These are phyloP conservation scores for Lasiodiplodia hormozganensis DNA, from an alignment of 2,329 filamentous ascomycete genomes.

Conservation along the genomic window DNA sequence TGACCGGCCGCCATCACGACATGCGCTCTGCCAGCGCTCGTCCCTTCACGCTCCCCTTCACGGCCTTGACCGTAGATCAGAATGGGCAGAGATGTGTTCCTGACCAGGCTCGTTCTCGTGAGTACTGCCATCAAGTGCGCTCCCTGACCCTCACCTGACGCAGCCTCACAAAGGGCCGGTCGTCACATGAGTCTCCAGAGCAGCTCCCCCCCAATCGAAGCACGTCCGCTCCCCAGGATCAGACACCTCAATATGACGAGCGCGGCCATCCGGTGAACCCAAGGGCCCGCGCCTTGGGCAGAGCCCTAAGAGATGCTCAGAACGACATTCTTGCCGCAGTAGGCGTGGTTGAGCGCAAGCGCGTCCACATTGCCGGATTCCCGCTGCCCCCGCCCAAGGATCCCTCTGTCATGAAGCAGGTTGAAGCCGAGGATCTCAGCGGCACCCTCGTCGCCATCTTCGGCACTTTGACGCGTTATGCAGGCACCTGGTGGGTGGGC, in stretches of 20 bases:
- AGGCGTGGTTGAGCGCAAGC: conserved; percentile 53
- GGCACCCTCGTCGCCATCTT: conserved; percentile 21
- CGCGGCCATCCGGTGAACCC: conserved; percentile 54
- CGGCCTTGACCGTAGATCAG: neutral
- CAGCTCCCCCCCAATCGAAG: conserved; percentile 9
- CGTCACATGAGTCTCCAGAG: conserved; percentile 47
- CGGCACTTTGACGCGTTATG: conserved; percentile 11
- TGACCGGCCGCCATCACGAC: neutral
- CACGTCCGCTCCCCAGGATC: neutral
- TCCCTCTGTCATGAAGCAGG: conserved; percentile 15
- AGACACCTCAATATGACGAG: conserved; percentile 48
- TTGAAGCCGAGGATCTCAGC: conserved; percentile 28
- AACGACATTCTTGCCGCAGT: conserved; percentile 57
- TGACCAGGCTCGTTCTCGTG: conserved; percentile 30
- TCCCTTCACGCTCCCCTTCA: neutral
- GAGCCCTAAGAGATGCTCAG: conserved; percentile 52
- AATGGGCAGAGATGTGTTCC: conserved; percentile 30
- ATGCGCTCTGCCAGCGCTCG: neutral
- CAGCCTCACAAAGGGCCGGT: conserved; percentile 44
- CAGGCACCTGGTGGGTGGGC: conserved; percentile 27
- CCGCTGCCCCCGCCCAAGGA: conserved; percentile 25
- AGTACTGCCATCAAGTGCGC: neutral
- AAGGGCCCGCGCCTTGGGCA: conserved; percentile 47
- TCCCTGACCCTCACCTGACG: neutral
- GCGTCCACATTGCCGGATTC: conserved; percentile 19